Base-by-base conservation (phyloP, 2,329 filamentous ascomycete species). In the Xylariaceae sp. region DNA sequence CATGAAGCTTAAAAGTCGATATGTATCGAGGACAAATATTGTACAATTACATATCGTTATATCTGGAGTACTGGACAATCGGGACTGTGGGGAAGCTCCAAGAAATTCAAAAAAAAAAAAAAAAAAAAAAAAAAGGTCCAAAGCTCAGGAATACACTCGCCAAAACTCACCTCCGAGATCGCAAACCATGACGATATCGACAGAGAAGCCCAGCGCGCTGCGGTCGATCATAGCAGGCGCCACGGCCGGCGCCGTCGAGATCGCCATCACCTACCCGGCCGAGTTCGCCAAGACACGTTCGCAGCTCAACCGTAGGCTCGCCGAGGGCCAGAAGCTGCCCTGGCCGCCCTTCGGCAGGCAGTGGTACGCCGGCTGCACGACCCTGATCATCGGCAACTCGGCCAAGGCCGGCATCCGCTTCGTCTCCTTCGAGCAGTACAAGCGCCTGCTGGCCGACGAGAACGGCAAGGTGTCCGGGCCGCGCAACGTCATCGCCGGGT, bases 291-390 rank as follows among this genome's bases (percentile, higher is more conserved):
- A 98, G 80, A 98, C 95, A 51, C 83, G 95, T 66, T 90, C 90
- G 53, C 95, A 98, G 75, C 87, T 99, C 70, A 99, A 99, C 75
- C 86, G 89, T 65, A 86, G 88, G 66, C 81, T 98, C 68, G 81
- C 89, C 47, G 87, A 89, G 52, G 89, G 88, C 45, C 81, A 96
- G 79, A 97, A 96, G 79, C 83, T 97, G 26, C 92, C 93, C 50
- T 97, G 91, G 90, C 95, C 95, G 43, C 90, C 91, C 10, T 98
- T 98, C 70, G 95, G 95, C 47, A 81, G 77, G 66, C 91, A 96
- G 74, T 99, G 95, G 95, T 99, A 99, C 74, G 93, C 95, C 12
- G 95, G 95, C 40, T 99, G 95, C 78, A 98, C 95, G 45, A 98
- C 95, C 23, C 78, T 97, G 71, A 96, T 99, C 57, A 91, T 98